Base-by-base conservation (phyloP, 495 filamentous ascomycete species). In the Trichoderma parareesei region DNA sequence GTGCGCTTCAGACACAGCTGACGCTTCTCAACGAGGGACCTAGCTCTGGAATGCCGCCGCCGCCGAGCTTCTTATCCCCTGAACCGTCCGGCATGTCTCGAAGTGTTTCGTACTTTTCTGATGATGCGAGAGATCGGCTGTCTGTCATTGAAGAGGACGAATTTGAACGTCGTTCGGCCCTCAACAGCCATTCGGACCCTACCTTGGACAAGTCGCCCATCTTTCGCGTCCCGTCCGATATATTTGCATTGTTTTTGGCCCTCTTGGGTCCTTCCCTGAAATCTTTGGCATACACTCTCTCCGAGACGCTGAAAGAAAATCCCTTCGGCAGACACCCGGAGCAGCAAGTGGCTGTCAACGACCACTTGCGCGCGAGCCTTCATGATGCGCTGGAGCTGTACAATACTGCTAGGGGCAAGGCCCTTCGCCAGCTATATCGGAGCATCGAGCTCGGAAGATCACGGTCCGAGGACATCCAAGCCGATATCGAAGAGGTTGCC, bases 221-320 rank as follows among this genome's bases (percentile, higher is more conserved):
- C 76, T 1, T 77, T 37, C 75, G 71, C 60, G 85, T 83, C 59
- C 84, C 89, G 14, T 82, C 88, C 0, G 90, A 93, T 41, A 92
- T 97, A 61, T 97, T 97, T 69, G 85, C 89, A 7, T 77, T 87
- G 7, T 98, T 98, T 71, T 96, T 98, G 43, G 78, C 78, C 14
- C 86, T 93, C 67, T 76, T 98, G 43, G 94, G 94, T 0, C 93
- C 94, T 2, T 92, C 92, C 1, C 96, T 98, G 91, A 94, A 95
- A 73, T 96, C 93, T 0, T 80, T 98, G 40, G 92, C 92, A 11
- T 92, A 89, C 65, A 98, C 94, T 0, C 80, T 98, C 42, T 89
- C 89, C 42, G 87, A 93, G 66, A 91, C 96, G 33, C 85, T 98
- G 13, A 87, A 91, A 35, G 91, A 96, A 49, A 84, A 96, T 1